These are phyloP conservation scores for Saraca asoca DNA, from an alignment of 331 rosid species.

Conservation along the genomic window DNA sequence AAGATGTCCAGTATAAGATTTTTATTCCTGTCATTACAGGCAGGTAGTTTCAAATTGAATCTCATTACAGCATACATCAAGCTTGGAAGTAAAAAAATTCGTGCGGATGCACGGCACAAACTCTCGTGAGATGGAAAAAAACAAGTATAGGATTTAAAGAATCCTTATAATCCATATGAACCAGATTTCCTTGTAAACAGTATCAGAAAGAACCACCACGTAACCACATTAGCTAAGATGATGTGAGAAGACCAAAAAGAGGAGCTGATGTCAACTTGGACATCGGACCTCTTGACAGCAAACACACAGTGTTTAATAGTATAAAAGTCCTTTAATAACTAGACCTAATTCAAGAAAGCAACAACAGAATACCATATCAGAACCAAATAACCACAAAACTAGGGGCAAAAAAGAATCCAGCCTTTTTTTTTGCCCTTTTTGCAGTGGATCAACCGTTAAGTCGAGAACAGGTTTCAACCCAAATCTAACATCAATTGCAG, in stretches of 20 bases:
- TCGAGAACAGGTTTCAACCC: conserved; percentile 10
- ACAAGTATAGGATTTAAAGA: conserved; percentile 4
- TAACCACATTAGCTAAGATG: conserved; percentile 14
- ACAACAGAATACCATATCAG: conserved; percentile 6
- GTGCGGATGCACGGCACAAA: no score
- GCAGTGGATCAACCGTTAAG: background rate
- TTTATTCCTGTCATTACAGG: background rate
- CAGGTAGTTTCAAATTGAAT: conserved; percentile 14
- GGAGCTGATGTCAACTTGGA: conserved; percentile 35
- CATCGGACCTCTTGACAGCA: conserved; percentile 27
- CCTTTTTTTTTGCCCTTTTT: background rate
- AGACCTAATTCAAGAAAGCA: conserved; percentile 12
- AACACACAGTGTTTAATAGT: conserved; percentile 9
- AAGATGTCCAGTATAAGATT: background rate
- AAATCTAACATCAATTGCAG: conserved; percentile 28
- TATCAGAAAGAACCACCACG: conserved; percentile 31
- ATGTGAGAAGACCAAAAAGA: conserved; percentile 15
- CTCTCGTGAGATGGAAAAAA: no score
- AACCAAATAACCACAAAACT: background rate
- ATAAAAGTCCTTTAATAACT: conserved; percentile 18
- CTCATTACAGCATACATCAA: background rate
- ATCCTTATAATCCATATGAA: conserved; percentile 25
- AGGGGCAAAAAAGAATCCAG: background rate
- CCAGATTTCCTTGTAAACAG: background rate
- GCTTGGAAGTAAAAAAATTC: no score